Evolutionary conservation across 257 asterid genomes (phyloP).

Genomic region (Cruciata laevipes): DNA sequence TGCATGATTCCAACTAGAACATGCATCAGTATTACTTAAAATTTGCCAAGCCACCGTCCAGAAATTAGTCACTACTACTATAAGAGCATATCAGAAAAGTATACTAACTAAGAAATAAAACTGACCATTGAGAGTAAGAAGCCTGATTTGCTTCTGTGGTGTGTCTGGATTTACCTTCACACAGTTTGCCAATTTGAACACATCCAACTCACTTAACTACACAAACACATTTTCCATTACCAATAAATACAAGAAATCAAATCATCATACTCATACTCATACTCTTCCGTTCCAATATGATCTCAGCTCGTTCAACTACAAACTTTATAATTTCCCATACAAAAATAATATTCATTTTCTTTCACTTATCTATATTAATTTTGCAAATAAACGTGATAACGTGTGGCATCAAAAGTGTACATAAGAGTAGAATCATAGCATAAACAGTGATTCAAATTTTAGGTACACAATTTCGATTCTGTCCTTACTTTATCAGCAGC

Average conservation of each 20-base stretch:
- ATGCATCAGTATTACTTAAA: background rate
- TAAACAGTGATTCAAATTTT: background rate
- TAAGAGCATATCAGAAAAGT: background rate
- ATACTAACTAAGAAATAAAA: background rate
- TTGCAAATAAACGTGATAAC: too few species aligned
- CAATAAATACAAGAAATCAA: background rate
- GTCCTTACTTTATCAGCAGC: slow-evolving; percentile 59
- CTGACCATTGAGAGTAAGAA: slow-evolving; percentile 78
- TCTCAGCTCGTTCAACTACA: too few species aligned
- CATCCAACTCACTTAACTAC: slow-evolving; percentile 71
- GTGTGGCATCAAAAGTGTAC: too few species aligned
- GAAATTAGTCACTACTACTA: background rate
- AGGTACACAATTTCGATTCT: background rate
- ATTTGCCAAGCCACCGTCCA: background rate
- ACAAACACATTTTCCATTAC: background rate
- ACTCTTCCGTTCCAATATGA: too few species aligned
- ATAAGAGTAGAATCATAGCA: background rate
- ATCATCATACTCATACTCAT: too few species aligned
- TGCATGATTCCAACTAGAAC: background rate
- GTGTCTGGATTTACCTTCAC: slow-evolving; percentile 96
- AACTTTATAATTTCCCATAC: background rate
- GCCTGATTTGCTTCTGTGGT: slow-evolving; percentile 88
- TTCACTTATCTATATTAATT: background rate
- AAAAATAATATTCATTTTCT: background rate
- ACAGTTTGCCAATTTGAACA: slow-evolving; percentile 62